phyloP scores from a whole-genome alignment of 208 protist genomes.

The Spongospora subterranea region DNA sequence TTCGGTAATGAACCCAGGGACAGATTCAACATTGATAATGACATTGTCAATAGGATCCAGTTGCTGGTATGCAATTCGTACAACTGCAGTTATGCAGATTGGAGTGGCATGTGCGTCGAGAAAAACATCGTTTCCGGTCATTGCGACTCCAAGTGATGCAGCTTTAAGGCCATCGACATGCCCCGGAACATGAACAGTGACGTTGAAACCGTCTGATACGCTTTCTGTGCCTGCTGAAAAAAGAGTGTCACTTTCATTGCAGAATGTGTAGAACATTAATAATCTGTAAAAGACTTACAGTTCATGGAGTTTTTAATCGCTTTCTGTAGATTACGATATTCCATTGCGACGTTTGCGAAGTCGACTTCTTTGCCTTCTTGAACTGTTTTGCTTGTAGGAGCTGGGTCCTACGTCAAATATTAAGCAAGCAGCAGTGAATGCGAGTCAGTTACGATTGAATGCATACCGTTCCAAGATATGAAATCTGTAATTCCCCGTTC shows the following conservation, averaged over 20 bases:
- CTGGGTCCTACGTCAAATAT: neutral
- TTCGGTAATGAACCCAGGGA: constrained; percentile 31
- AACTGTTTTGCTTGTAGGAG: neutral
- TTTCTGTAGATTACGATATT: constrained; percentile 36
- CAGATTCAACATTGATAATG: neutral
- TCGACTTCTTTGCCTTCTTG: neutral
- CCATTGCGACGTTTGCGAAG: neutral
- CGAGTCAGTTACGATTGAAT: neutral
- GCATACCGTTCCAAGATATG: constrained; percentile 21
- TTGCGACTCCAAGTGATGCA: neutral
- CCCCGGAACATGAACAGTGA: no score
- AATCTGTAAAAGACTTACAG: neutral
- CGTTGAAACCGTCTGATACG: no score
- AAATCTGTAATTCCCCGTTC: constrained; percentile 40
- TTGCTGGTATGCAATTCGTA: neutral
- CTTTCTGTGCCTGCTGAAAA: no score
- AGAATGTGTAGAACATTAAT: no score
- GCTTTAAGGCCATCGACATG: no score
- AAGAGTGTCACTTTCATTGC: no score
- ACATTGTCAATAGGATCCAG: neutral
- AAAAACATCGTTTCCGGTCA: neutral
- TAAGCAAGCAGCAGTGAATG: neutral
- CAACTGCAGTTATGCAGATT: neutral
- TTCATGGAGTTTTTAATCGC: neutral
- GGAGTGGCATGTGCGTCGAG: neutral